Evolutionary conservation across 176 grass and related monocot genomes (phyloP), one percentile per base, ranked within the genome.

Genomic region (Puya raimondii): DNA sequence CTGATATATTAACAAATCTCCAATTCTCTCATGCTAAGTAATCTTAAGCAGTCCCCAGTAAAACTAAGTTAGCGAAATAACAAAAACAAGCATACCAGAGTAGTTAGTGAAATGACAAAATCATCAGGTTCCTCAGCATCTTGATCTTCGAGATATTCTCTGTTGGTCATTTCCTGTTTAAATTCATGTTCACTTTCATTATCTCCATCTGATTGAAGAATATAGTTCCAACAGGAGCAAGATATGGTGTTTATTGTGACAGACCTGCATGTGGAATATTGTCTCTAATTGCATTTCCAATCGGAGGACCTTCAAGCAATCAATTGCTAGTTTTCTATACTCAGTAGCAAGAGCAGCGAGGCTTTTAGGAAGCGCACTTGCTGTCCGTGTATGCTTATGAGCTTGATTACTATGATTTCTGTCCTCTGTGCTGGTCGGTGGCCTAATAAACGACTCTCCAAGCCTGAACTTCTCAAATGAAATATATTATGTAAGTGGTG

Each of bases 51-150:
- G 53, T 13, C n/a, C 14, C 14, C 53, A 57, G 13, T 14, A 61
- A 61, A 20, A 21, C 14, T n/a, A 61, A 61, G 16, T 16, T 22
- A n/a, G 16, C 33, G 33, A 42, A 42, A 42, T 5, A n/a, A 18
- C 17, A 10, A 12, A 69, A 47, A 68, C 47, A 51, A 57, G 49
- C 29, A 63, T 76, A 97, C 93, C 84, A 87, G 82, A 72, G 93
- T 81, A 81, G 86, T 92, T 52, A 97, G 93, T 71, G 93, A 97
- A 79, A 97, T 92, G 72, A 97, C 88, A 50, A 92, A 97, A 70
- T 97, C 93, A 90, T 97, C 93, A 74, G 93, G 93, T 71, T 97
- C 93, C 72, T 97, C 93, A 83, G 93, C 93, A 84, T 92, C 93
- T 83, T 97, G 89, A 84, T 97, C 93, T 85, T 97, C 93, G 17